Evolutionary conservation across 1,284 basidiomycete species (phyloP).

Genomic region (Rhodotorula sp.): DNA sequence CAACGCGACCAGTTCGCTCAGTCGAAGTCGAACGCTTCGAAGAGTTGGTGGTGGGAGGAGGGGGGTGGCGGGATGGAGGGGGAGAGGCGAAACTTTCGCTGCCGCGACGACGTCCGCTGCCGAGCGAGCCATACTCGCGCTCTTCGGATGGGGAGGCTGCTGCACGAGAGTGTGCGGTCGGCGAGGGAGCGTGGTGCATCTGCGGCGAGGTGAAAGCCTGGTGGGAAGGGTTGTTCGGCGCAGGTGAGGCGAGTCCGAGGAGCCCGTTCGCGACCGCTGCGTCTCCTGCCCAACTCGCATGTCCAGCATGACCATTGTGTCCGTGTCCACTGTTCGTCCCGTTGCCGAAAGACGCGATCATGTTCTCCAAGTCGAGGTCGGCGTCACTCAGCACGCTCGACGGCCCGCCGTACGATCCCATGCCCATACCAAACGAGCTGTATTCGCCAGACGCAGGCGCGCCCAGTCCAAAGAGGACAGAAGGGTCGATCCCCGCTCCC

Average conservation of each 20-base stretch:
- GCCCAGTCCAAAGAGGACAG: constrained; percentile 11
- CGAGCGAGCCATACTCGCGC: neutral
- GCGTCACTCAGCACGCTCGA: constrained; percentile 17
- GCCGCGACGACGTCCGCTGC: too few relatives aligned
- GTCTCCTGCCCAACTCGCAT: too few relatives aligned
- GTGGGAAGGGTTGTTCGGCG: neutral
- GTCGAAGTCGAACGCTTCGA: constrained; percentile 4
- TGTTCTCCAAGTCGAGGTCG: constrained; percentile 35
- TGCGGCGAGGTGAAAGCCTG: neutral
- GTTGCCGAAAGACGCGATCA: constrained; percentile 12
- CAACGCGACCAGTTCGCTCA: neutral
- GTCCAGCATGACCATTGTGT: too few relatives aligned
- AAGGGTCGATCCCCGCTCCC: constrained; percentile 11
- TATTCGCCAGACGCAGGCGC: neutral
- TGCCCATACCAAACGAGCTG: neutral
- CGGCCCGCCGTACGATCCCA: neutral
- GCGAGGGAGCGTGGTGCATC: neutral
- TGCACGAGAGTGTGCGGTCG: neutral
- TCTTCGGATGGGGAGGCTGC: neutral
- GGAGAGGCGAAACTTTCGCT: too few relatives aligned
- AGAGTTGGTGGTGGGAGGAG: neutral
- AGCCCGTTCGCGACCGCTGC: too few relatives aligned
- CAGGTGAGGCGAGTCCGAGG: too few relatives aligned
- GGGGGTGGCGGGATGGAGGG: neutral
- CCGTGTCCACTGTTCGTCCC: neutral